Conservation (phyloP, 108 stramenopile genomes). For the Parietichytrium sp. region DNA sequence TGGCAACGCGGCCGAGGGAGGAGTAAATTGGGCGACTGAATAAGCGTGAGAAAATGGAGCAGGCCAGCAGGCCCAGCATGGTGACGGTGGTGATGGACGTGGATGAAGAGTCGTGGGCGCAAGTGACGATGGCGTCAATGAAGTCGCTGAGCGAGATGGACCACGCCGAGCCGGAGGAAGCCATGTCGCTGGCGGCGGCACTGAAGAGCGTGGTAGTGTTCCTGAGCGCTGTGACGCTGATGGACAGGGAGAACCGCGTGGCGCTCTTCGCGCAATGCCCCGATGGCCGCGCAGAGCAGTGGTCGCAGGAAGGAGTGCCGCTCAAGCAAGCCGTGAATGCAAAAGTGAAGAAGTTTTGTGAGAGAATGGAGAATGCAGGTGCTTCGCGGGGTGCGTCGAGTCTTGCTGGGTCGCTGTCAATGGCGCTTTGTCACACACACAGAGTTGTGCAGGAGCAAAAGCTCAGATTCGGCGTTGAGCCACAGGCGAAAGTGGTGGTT, state of each 20-base stretch:
- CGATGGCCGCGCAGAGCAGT: not conserved
- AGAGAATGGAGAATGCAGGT: too few relatives aligned
- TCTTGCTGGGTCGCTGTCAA: not conserved
- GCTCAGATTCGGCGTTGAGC: not conserved
- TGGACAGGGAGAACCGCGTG: constrained; percentile 20
- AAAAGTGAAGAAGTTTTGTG: too few relatives aligned
- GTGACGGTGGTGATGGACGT: constrained; percentile 33
- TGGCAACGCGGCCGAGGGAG: too few relatives aligned
- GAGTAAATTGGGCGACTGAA: too few relatives aligned
- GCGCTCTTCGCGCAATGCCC: constrained; percentile 2
- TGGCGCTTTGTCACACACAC: not conserved
- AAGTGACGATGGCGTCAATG: not conserved
- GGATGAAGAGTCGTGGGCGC: constrained; percentile 1
- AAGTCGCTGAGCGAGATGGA: not conserved
- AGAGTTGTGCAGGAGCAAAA: not conserved
- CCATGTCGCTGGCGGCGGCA: not conserved
- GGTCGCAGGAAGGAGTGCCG: not conserved
- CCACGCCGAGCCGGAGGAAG: not conserved
- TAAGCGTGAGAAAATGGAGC: too few relatives aligned
- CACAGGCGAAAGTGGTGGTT: not conserved
- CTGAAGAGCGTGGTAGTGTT: constrained; percentile 12
- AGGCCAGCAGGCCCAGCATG: too few relatives aligned
- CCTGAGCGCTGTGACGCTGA: constrained; percentile 32
- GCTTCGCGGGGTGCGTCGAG: too few relatives aligned
- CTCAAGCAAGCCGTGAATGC: not conserved